Evolutionary conservation across 306 rosid genomes (phyloP).

Genomic region (Inga leiocalycina): DNA sequence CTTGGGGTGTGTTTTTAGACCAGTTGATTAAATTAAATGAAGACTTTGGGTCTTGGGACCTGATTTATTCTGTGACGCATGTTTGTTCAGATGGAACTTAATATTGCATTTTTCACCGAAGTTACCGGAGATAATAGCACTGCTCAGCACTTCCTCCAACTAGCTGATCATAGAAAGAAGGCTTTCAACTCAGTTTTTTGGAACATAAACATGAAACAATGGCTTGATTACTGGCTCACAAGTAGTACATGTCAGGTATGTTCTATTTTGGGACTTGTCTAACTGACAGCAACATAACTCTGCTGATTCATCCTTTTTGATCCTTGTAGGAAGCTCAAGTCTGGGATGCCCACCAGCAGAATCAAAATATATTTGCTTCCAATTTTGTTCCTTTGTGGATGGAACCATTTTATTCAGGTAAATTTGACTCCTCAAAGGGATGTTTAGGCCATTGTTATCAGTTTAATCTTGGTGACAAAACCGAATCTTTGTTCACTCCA

Average conservation of each 20-base stretch:
- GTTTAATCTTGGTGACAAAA: background rate
- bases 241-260: constrained; percentile 43
- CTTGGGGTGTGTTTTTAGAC: constrained; percentile 62
- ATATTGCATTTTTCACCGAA: constrained; percentile 74
- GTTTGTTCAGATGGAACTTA: constrained; percentile 77
- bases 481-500: too few relatives aligned
- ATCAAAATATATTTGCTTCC: constrained; percentile 71
- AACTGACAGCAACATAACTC: constrained; percentile 5
- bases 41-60: constrained; percentile 19
- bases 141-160: constrained; percentile 49
- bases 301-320: constrained; percentile 31
- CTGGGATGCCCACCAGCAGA: constrained; percentile 69
- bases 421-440: background rate
- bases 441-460: constrained; percentile 8
- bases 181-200: constrained; percentile 74
- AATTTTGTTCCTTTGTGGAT: constrained; percentile 93
- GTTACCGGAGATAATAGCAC: constrained; percentile 56
- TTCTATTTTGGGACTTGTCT: background rate
- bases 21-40: constrained; percentile 24
- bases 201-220: constrained; percentile 67
- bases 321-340: constrained; percentile 52
- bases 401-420: constrained; percentile 76
- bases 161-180: constrained; percentile 61
- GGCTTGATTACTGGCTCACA: constrained; percentile 88
- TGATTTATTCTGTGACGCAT: constrained; percentile 25